phyloP scores from a whole-genome alignment of 352 stramenopile species.

The Phytophthora brassicae region DNA sequence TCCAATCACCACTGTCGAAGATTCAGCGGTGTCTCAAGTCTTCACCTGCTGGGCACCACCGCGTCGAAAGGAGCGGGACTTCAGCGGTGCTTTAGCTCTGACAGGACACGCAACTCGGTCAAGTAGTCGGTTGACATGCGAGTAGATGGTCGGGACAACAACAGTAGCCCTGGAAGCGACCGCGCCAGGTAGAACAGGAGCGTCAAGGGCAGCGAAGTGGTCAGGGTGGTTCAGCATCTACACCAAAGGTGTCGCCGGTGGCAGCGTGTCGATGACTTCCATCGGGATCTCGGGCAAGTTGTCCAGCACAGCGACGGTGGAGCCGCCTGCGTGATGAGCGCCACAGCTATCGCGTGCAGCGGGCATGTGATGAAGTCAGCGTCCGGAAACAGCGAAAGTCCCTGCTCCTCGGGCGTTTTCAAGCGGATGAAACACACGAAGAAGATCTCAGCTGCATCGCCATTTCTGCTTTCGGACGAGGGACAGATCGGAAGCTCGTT shows the following conservation, averaged over 20 bases:
- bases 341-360: slow-evolving; percentile 13
- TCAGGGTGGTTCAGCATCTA: background rate
- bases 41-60: slow-evolving; percentile 9
- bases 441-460: slow-evolving; percentile 15
- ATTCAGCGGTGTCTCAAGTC: slow-evolving; percentile 9
- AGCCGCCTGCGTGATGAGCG: slow-evolving; percentile 12
- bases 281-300: background rate
- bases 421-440: slow-evolving; percentile 31
- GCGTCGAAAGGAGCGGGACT: slow-evolving; percentile 28
- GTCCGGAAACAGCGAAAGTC: slow-evolving; percentile 31
- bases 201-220: background rate
- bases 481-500: slow-evolving; percentile 25
- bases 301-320: background rate
- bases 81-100: slow-evolving; percentile 9
- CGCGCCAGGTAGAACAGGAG: background rate
- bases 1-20: slow-evolving; percentile 16
- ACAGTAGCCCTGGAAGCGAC: background rate
- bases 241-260: background rate
- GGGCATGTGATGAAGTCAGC: slow-evolving; percentile 19
- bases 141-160: background rate
- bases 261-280: background rate
- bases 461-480: slow-evolving; percentile 20
- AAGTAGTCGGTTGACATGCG: background rate
- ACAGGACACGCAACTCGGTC: background rate
- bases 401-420: slow-evolving; percentile 35